These are phyloP conservation scores for Pleurotus salmoneostramineus DNA, from an alignment of 768 basidiomycete species.

Conservation along the genomic window DNA sequence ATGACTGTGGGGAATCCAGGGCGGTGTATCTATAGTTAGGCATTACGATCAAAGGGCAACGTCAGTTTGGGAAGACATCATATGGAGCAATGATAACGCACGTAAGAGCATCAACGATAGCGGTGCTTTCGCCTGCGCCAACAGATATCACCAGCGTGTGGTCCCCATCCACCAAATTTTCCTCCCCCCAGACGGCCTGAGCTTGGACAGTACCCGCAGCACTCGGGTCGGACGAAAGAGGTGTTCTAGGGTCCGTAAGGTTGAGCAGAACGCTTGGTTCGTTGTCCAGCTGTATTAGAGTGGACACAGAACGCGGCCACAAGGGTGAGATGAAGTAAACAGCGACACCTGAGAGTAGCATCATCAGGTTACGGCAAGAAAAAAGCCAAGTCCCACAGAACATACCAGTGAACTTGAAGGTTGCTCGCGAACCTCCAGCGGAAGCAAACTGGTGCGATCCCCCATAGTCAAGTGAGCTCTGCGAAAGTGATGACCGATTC, in stretches of 20 bases:
- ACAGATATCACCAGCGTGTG: constrained; percentile 36
- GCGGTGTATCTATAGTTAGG: background rate
- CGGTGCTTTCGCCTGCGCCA: constrained; percentile 29
- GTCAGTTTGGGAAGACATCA: background rate
- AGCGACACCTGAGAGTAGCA: constrained; percentile 27
- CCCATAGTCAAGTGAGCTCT: background rate
- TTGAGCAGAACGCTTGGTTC: constrained; percentile 28
- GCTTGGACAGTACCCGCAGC: constrained; percentile 30
- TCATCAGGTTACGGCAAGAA: background rate
- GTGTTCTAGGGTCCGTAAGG: constrained; percentile 13
- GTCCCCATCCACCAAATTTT: constrained; percentile 23
- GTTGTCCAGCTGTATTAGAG: constrained; percentile 34
- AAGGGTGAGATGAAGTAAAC: constrained; percentile 39
- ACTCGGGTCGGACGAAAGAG: background rate
- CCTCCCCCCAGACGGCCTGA: constrained; percentile 32
- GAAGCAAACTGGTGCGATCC: background rate
- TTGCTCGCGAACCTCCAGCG: constrained; percentile 16
- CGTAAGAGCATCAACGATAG: constrained; percentile 36
- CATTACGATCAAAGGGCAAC: background rate
- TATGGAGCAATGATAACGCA: constrained; percentile 16
- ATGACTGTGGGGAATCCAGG: background rate
- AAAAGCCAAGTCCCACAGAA: background rate
- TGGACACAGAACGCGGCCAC: constrained; percentile 43
- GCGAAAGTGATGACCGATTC: background rate
- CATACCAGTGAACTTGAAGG: constrained; percentile 37